Conservation (phyloP, 2,329 filamentous ascomycete genomes). For the Colletotrichum viniferum region DNA sequence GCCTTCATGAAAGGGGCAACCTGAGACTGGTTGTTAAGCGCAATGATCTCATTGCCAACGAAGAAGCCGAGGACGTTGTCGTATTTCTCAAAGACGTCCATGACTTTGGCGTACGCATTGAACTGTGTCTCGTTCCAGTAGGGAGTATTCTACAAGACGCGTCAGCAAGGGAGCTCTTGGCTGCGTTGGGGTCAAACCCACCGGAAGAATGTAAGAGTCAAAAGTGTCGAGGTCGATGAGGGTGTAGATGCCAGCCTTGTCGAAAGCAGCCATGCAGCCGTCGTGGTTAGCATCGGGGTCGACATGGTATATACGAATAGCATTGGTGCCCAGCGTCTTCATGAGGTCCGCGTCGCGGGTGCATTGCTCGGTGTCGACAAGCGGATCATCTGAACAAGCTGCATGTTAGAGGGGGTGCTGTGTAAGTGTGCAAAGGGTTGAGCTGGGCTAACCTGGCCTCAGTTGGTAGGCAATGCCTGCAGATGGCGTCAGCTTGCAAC, state of each 20-base stretch:
- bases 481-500: conserved; percentile 1
- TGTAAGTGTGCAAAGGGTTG: neutral
- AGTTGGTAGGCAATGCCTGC: conserved; percentile 76
- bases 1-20: conserved; percentile 86
- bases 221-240: conserved; percentile 85
- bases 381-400: conserved; percentile 64
- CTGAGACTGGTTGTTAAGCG: conserved; percentile 57
- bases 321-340: conserved; percentile 80
- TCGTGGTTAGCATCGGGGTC: conserved; percentile 73
- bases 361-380: conserved; percentile 79
- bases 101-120: conserved; percentile 69
- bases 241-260: conserved; percentile 80
- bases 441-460: conserved; percentile 38
- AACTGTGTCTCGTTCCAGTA: conserved; percentile 77
- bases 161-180: neutral
- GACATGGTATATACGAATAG: conserved; percentile 89
- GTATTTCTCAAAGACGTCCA: conserved; percentile 79
- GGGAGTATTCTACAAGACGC: conserved; percentile 54
- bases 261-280: conserved; percentile 81
- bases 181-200: conserved; percentile 34
- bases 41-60: conserved; percentile 87
- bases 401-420: conserved; percentile 2
- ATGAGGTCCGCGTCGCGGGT: conserved; percentile 76
- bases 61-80: conserved; percentile 86
- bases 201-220: conserved; percentile 68